These are phyloP conservation scores for Euphorbia tirucalli DNA, from an alignment of 345 rosid genomes.

Conservation along the genomic window DNA sequence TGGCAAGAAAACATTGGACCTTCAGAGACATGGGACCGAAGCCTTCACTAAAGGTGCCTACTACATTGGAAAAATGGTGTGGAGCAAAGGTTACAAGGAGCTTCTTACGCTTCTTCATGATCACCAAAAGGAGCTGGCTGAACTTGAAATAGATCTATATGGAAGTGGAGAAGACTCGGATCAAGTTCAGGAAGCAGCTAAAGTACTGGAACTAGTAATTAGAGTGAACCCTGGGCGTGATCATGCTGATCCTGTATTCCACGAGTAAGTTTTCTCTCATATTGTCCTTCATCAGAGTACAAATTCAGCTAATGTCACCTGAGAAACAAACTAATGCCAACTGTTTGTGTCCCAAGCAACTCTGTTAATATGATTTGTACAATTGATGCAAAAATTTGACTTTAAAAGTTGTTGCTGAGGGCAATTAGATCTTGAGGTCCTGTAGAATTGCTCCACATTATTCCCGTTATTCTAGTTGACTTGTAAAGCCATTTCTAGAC, in stretches of 20 bases:
- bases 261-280: constrained; percentile 56
- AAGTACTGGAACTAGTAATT: constrained; percentile 51
- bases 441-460: neutral
- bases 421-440: neutral
- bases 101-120: constrained; percentile 63
- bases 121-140: constrained; percentile 68
- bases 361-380: neutral
- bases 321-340: neutral
- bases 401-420: neutral
- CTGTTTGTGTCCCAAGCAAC: neutral
- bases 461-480: neutral
- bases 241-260: constrained; percentile 85
- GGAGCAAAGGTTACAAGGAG: constrained; percentile 97
- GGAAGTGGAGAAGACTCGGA: constrained; percentile 90
- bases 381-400: neutral
- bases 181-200: constrained; percentile 59
- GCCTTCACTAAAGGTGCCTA: constrained; percentile 76
- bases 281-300: neutral
- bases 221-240: constrained; percentile 79
- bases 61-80: constrained; percentile 94
- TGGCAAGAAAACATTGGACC: constrained; percentile 62
- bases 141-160: constrained; percentile 73
- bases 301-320: neutral
- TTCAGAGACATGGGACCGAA: constrained; percentile 43
- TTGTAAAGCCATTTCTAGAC: neutral